Base-by-base conservation (phyloP, 2,329 filamentous ascomycete genomes). In the Sporothrix pallida region DNA sequence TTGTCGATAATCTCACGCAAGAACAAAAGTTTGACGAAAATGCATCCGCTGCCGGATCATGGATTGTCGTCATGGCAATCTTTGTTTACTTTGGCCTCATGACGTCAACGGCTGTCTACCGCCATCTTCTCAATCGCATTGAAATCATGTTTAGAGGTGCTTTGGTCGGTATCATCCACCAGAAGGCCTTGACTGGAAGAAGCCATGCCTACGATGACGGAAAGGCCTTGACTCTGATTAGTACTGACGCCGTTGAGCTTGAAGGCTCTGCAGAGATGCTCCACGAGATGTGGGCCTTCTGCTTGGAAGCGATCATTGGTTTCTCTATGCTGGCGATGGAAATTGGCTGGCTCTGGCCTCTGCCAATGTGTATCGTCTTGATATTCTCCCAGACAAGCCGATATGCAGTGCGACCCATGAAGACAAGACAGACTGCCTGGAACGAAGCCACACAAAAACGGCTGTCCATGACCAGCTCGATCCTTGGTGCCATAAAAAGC, bases 211-310 rank as follows among this genome's bases (percentile, higher is more conserved):
- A 80, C 58, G 79, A 80, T 17, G 78, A 82, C 15, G 81, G 80
- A 2, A 80, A 78, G 46, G 80, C 81, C 1, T 76, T 81, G 1
- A 83, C 83, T 0, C 77, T 86, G 0, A 81, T 82, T 78, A 85
- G 80, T 73, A 84, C 80, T 1, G 84, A 86, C 76, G 79, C 81
- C 1, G 80, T 82, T 13, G 79, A 77, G 70, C 76, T 85, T 0
- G 80, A 79, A 0, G 76, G 76, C 0, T 78, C 81, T 6, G 79
- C 77, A 0, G 77, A 79, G 44, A 82, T 85, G 81, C 74, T 83
- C 15, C 83, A 85, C 67, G 84, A 85, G 58, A 80, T 79, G 0
- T 85, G 83, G 83, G 84, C 81, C 0, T 79, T 83, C 15, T 52
- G 81, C 0, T n/a, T 85, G 0, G 84, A 86, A 73, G 80, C 85